Evolutionary conservation across 2,329 filamentous ascomycete species (phyloP).

Genomic region (Epicoccum sorghinum): DNA sequence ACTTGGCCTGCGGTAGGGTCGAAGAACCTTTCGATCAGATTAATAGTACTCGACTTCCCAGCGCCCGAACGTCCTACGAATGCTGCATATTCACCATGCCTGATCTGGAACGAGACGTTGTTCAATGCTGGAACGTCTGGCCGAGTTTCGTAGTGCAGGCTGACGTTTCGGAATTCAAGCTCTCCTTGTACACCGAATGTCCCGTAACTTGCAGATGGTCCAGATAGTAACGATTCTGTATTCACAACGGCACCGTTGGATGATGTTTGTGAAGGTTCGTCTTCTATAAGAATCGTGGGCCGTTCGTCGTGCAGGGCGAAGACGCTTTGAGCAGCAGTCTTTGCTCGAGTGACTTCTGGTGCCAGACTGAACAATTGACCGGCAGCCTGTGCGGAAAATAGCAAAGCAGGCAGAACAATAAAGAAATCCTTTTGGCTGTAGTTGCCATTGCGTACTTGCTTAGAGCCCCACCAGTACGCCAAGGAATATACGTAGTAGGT

Average conservation of each 20-base stretch:
- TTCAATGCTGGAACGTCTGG: constrained; percentile 42
- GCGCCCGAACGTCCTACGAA: constrained; percentile 55
- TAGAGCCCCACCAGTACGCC: constrained; percentile 57
- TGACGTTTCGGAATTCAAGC: constrained; percentile 43
- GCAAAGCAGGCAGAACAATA: constrained; percentile 53
- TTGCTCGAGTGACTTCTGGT: constrained; percentile 54
- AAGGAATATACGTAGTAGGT: constrained; percentile 57
- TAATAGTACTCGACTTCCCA: constrained; percentile 54
- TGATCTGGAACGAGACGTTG: constrained; percentile 49
- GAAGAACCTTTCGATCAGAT: constrained; percentile 56
- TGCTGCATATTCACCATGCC: constrained; percentile 46
- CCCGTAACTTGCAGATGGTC: constrained; percentile 24
- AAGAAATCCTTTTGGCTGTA: constrained; percentile 53
- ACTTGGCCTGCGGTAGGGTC: constrained; percentile 50
- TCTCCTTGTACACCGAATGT: constrained; percentile 31
- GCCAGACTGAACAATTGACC: constrained; percentile 56
- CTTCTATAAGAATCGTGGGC: constrained; percentile 46
- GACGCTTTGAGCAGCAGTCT: constrained; percentile 52
- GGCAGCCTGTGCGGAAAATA: constrained; percentile 55
- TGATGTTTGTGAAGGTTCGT: not conserved
- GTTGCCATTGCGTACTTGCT: constrained; percentile 51
- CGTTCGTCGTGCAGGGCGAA: constrained; percentile 50
- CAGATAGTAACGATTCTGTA: constrained; percentile 18
- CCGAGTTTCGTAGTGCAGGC: constrained; percentile 40
- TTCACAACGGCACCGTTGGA: constrained; percentile 1